A percentile compares a stretch with the other conserved stretches of the same genome.
Conservation (phyloP, 1,284 basidiomycete genomes). For the Cutaneotrichosporon dermatis region DNA sequence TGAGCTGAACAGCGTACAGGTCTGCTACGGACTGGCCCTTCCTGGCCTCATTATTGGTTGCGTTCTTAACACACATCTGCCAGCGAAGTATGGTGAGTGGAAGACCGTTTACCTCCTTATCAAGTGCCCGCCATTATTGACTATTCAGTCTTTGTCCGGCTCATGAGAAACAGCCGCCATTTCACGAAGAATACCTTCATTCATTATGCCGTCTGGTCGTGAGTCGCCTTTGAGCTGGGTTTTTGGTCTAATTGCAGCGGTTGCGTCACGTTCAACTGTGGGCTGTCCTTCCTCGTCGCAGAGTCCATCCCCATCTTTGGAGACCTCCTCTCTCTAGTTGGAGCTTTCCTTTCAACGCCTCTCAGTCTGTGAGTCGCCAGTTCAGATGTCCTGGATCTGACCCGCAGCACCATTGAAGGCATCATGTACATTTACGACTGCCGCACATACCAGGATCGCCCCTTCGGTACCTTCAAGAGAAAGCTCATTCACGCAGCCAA, state of each 20-base stretch:
- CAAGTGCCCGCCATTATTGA: neutral
- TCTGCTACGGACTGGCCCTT: constrained; percentile 39
- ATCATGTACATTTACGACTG: constrained; percentile 15
- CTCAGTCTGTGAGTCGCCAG: constrained; percentile 6
- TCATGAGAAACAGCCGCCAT: constrained; percentile 51
- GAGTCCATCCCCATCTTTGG: constrained; percentile 19
- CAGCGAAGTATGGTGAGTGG: constrained; percentile 2
- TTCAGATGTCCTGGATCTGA: neutral
- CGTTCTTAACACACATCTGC: constrained; percentile 26
- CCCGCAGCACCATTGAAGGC: constrained; percentile 1
- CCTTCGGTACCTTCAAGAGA: neutral
- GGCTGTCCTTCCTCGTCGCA: constrained; percentile 18
- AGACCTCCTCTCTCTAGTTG: constrained; percentile 10
- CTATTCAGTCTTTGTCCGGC: constrained; percentile 21
- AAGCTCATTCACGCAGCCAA: constrained; percentile 25
- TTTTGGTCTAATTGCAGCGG: neutral
- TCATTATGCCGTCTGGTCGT: constrained; percentile 59
- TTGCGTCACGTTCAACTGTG: constrained; percentile 42
- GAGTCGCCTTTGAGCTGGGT: constrained; percentile 14
- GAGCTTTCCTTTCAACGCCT: constrained; percentile 8
- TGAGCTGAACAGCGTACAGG: constrained; percentile 32
- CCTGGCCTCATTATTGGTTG: constrained; percentile 33
- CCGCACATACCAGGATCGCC: constrained; percentile 1
- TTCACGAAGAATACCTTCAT: constrained; percentile 56
- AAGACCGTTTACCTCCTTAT: neutral